Evolutionary conservation across 2,329 filamentous ascomycete species (phyloP), one percentile per base, ranked within the genome.

Genomic region (Ascochyta lentis): DNA sequence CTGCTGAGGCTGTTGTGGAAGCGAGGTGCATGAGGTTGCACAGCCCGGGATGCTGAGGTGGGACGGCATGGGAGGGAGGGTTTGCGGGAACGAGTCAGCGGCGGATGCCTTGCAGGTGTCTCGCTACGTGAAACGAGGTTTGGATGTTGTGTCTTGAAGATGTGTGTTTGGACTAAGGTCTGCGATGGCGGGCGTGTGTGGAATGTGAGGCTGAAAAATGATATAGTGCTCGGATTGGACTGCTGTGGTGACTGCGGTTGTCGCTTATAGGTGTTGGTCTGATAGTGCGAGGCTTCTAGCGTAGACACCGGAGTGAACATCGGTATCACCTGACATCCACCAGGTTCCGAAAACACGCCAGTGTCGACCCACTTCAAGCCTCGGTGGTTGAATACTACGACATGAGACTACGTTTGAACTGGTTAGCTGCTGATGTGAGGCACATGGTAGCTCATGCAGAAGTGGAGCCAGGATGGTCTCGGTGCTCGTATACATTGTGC

Each of bases 401-500:
- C 43, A 43, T 39, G 24, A 23, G 33, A 19, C 53, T 51, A 56
- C 26, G 16, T 26, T 23, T n/a, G 35, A 51, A 29, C 15, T 27
- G 48, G 47, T 43, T 51, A 56, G 48, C 38, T 22, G 47, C 37
- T 47, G 38, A 43, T 56, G 53, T 44, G 53, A 54, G 40, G 38
- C 42, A 55, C 47, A 46, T 31, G 35, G 41, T 44, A 56, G 50
- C 41, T 33, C 38, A 50, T 51, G 57, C 54, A 49, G 19, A 23
- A 23, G 24, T 46, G 40, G 54, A 46, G 37, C 29, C 23, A 38
- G 50, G 27, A 45, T 27, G 31, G 35, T 52, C 26, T 41, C 33
- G 50, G 61, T 59, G 54, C 56, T 41, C 42, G 44, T 41, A n/a
- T 46, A 55, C 40, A 46, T 59, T 29, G 42, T 19, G 6, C 34